phyloP scores from a whole-genome alignment of 768 basidiomycete genomes.

The Exsudoporus frostii region DNA sequence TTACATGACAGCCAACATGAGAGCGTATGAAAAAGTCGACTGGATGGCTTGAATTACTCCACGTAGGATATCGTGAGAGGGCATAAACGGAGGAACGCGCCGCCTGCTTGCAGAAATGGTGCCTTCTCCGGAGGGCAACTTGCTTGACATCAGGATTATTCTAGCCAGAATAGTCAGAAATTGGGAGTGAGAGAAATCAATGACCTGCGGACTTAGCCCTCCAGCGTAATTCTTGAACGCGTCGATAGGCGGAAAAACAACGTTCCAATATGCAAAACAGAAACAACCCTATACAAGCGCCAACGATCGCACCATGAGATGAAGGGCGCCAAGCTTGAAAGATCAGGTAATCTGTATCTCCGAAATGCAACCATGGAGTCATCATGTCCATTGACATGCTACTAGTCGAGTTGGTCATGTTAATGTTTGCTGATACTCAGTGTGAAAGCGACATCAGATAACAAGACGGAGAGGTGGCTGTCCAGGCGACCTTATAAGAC shows the following conservation, averaged over 20 bases:
- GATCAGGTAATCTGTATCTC: conserved; percentile 57
- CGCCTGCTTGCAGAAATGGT: conserved; percentile 16
- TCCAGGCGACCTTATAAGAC: background rate
- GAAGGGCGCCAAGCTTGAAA: conserved; percentile 69
- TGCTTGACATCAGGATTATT: background rate
- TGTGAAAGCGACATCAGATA: background rate
- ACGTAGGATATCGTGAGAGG: conserved; percentile 65
- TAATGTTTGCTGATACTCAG: background rate
- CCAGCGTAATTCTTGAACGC: conserved; percentile 57
- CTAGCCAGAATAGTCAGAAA: conserved; percentile 11
- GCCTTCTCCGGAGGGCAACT: background rate
- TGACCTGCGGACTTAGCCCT: conserved; percentile 43
- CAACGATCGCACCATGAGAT: conserved; percentile 66
- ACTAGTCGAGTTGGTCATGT: conserved; percentile 6
- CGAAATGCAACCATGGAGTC: conserved; percentile 71
- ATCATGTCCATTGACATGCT: conserved; percentile 47
- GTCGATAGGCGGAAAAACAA: conserved; percentile 57
- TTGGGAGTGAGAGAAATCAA: background rate
- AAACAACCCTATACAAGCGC: conserved; percentile 70
- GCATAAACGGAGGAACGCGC: conserved; percentile 58
- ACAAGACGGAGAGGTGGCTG: background rate
- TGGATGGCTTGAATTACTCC: conserved; percentile 65
- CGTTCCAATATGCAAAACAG: conserved; percentile 69
- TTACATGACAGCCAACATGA: conserved; percentile 85
- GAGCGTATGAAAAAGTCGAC: conserved; percentile 55